Conservation (phyloP, 352 stramenopile species). For the Thalassiosira livingstoniorum region DNA sequence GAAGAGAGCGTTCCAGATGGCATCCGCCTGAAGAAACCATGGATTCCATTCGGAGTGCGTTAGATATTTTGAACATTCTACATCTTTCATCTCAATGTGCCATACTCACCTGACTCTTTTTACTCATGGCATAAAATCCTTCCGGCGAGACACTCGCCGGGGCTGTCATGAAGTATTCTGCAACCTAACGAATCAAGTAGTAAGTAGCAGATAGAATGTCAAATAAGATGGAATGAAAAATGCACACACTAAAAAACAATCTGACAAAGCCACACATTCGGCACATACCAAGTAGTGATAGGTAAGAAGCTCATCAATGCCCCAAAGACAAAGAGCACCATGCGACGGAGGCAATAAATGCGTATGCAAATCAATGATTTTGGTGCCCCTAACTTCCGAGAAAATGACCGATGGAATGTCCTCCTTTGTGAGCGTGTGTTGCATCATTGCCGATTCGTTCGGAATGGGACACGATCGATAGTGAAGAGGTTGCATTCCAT, state of each 20-base stretch:
- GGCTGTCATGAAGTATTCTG: constrained; percentile 92
- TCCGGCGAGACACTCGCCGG: constrained; percentile 83
- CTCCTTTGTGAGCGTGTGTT: constrained; percentile 22
- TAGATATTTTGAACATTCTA: not conserved
- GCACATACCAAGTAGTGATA: constrained; percentile 97
- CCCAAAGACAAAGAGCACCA: constrained; percentile 91
- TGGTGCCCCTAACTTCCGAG: constrained; percentile 60
- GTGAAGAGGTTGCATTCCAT: constrained; percentile 23
- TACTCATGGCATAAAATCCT: constrained; percentile 87
- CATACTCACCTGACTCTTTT: constrained; percentile 60
- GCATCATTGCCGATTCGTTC: constrained; percentile 62
- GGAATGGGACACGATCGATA: constrained; percentile 61
- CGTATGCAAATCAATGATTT: constrained; percentile 91
- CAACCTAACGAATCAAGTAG: no score
- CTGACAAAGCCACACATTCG: no score
- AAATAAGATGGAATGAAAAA: no score
- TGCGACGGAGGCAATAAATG: constrained; percentile 92
- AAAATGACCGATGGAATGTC: constrained; percentile 58
- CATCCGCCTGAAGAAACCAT: constrained; percentile 74
- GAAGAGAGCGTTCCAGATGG: constrained; percentile 93
- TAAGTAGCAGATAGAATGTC: no score
- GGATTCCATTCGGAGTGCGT: not conserved
- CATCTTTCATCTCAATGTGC: not conserved
- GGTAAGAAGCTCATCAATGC: constrained; percentile 93
- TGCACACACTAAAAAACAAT: no score